Evolutionary conservation across 345 rosid genomes (phyloP), one percentile per base, ranked within the genome.

Genomic region (Gossypium mustelinum): DNA sequence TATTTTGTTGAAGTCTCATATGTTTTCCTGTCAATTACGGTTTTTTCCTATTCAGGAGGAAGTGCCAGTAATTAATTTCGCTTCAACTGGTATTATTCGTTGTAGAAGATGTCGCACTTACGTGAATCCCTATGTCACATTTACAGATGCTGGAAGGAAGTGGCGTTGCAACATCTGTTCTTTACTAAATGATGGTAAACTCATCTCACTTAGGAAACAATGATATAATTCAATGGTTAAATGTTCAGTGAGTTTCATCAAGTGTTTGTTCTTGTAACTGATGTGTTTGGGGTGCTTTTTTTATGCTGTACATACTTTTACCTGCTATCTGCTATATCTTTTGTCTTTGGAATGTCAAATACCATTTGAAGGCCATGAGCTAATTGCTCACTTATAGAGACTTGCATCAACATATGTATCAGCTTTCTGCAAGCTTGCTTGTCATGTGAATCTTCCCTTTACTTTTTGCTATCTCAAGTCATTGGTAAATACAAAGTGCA

Each of bases 131-230:
- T 88, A 83, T 80, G 91, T 96, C 77, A 85, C 88, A 5, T 96
- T 96, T 85, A 82, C 95, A 0, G 99, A 96, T 86, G 86, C 94
- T 74, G 99, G 99, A 84, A 88, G 97, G 79, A 96, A 96, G 86
- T 96, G 99, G 99, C 92, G 98, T 22, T 96, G 99, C 88, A 96
- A 96, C 86, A 88, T 96, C 70, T 96, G 98, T 81, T 72, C 93
- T 56, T 82, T 93, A 77, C 95, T 88, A 48, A 96, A 96, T 85
- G 99, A 96, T 45, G 99, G 99, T 96, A 88, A 84, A 43, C 73
- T 63, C 18, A 73, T 57, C 47, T 72, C 12, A n/a, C 73, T 69
- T 39, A 27, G 20, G 47, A 62, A 44, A 58, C 29, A 70, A 54
- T n/a, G 50, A 55, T 20, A 55, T 56, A 56, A n/a, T 34, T 34